phyloP scores from a whole-genome alignment of 768 basidiomycete genomes.

The Gautieria morchelliformis region DNA sequence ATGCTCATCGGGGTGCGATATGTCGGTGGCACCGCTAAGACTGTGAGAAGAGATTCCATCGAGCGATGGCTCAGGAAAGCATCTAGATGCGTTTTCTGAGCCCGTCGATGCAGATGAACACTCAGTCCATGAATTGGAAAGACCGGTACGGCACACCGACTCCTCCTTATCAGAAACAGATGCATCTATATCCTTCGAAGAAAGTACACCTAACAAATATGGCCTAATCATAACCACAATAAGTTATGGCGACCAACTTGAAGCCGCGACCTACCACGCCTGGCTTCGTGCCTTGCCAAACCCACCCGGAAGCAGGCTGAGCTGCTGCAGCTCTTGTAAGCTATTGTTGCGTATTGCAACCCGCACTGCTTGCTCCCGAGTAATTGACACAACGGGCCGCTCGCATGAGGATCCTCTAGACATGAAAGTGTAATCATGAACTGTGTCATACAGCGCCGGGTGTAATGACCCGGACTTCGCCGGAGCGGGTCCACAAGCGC shows the following conservation, averaged over 20 bases:
- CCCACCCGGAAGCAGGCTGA: slow-evolving; percentile 50
- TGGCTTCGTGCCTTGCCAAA: slow-evolving; percentile 46
- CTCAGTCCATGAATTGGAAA: neutral
- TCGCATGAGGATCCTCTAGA: too few relatives aligned
- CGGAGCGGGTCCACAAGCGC: too few relatives aligned
- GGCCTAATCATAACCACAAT: slow-evolving; percentile 28
- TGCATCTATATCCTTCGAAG: neutral
- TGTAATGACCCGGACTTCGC: too few relatives aligned
- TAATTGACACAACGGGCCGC: neutral
- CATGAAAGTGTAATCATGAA: too few relatives aligned
- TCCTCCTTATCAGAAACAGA: neutral
- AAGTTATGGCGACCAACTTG: slow-evolving; percentile 7
- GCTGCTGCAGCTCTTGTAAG: slow-evolving; percentile 32
- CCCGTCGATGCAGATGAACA: neutral
- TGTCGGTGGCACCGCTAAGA: neutral
- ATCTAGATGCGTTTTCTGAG: neutral
- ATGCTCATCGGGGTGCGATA: slow-evolving; percentile 64
- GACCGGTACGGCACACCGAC: neutral
- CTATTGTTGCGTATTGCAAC: slow-evolving; percentile 31
- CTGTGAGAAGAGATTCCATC: neutral
- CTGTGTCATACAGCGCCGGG: neutral
- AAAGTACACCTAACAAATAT: slow-evolving; percentile 22
- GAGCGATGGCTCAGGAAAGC: neutral
- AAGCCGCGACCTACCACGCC: slow-evolving; percentile 40
- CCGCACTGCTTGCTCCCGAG: neutral